These are phyloP conservation scores for Fusarium fujikuroi DNA, from an alignment of 2,329 filamentous ascomycete genomes.

Conservation along the genomic window DNA sequence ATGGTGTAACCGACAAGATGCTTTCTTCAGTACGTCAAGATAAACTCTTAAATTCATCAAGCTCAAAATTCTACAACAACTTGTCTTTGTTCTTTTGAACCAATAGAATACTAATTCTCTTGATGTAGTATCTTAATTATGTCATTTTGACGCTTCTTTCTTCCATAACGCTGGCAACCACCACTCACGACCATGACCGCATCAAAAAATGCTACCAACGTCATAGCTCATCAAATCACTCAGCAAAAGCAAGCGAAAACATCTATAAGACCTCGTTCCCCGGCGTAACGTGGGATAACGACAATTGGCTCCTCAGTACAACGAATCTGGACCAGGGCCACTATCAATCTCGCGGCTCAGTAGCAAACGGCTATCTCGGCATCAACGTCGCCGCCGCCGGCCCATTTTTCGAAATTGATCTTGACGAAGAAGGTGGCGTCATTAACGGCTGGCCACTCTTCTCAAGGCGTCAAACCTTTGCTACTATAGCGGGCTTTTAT, in stretches of 20 bases:
- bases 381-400: slow-evolving; percentile 1
- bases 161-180: neutral
- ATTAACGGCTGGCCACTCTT: slow-evolving; percentile 14
- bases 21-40: neutral
- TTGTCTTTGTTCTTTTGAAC: too few relatives aligned
- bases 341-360: neutral
- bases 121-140: neutral
- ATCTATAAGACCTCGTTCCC: neutral
- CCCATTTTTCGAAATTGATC: neutral
- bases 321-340: neutral
- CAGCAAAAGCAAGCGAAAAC: neutral
- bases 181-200: neutral
- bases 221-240: neutral
- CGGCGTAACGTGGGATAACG: neutral
- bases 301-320: slow-evolving; percentile 2
- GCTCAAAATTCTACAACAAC: neutral
- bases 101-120: neutral
- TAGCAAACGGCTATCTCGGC: slow-evolving; percentile 10
- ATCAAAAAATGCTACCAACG: neutral
- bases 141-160: neutral
- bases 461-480: neutral
- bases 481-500: neutral
- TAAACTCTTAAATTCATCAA: neutral
- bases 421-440: neutral
- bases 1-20: accelerated